Conservation (phyloP, 371 early-diverging fungal species). For the Apophysomyces trapeziformis region DNA sequence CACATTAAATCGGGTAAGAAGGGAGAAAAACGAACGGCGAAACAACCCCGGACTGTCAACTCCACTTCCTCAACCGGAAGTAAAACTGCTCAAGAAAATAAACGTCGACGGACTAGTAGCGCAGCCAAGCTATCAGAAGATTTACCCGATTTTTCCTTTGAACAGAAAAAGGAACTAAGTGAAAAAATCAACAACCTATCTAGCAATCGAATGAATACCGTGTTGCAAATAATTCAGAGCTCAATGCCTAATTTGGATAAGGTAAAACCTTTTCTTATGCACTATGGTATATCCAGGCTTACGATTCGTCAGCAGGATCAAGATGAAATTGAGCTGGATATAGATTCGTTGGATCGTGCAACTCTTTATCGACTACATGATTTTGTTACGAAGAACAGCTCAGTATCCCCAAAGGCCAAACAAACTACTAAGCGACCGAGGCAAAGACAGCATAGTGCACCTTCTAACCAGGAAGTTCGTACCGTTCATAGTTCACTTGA, state of each 20-base stretch:
- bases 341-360: conserved; percentile 84
- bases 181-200: conserved; percentile 80
- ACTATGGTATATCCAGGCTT: not conserved
- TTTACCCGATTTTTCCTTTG: conserved; percentile 23
- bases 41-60: not conserved
- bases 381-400: conserved; percentile 73
- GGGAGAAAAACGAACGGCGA: conserved; percentile 38
- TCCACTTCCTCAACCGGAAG: not conserved
- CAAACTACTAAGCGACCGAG: not conserved
- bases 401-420: conserved; percentile 28
- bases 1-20: conserved; percentile 68
- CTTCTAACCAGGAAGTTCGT: conserved; percentile 28
- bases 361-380: conserved; percentile 87
- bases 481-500: conserved; percentile 7
- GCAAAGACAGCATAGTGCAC: not conserved
- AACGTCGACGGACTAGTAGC: not conserved
- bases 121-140: not conserved
- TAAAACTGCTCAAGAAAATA: not conserved
- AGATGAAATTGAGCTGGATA: conserved; percentile 95
- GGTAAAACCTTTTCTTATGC: conserved; percentile 37
- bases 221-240: conserved; percentile 85
- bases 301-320: conserved; percentile 57
- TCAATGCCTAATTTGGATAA: conserved; percentile 82
- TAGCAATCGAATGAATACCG: conserved; percentile 78
- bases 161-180: conserved; percentile 90